Percentiles rank a stretch among this genome's conserved stretches.
phyloP scores from a whole-genome alignment of 2,329 filamentous ascomycete species.

The Tetracladium maxilliforme region DNA sequence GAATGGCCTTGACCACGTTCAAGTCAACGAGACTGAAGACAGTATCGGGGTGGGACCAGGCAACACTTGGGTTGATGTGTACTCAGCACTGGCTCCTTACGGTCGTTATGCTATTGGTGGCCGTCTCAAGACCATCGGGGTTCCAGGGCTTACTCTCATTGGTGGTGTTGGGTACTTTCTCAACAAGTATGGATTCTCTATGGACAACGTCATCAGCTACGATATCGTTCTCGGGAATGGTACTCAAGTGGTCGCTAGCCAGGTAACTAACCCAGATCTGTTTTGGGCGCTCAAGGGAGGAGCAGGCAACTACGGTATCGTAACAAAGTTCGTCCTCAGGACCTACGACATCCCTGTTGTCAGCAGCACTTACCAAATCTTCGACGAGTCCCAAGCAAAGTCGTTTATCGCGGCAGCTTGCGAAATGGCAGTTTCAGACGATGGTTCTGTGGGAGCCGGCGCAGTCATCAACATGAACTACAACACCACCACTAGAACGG shows the following conservation, averaged over 20 bases:
- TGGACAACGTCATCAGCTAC: constrained; percentile 11
- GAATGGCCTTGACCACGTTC: constrained; percentile 5
- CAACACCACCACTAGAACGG: too few species aligned
- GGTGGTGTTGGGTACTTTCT: constrained; percentile 14
- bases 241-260: constrained; percentile 1
- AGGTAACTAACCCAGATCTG: constrained; percentile 8
- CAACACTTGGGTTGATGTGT: constrained; percentile 13
- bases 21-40: constrained; percentile 4
- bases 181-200: constrained; percentile 12
- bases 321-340: too few species aligned
- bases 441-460: too few species aligned
- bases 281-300: constrained; percentile 15
- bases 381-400: too few species aligned
- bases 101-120: constrained; percentile 12
- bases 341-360: too few species aligned
- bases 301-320: constrained; percentile 14
- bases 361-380: too few species aligned
- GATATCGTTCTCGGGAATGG: constrained; percentile 6
- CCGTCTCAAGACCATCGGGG: constrained; percentile 13
- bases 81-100: constrained; percentile 9
- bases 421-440: too few species aligned
- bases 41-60: constrained; percentile 9
- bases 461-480: too few species aligned
- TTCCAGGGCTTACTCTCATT: constrained; percentile 13
- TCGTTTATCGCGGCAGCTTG: too few species aligned